phyloP scores from a whole-genome alignment of 1,139 yeast genomes.

The Hansenula sp. region DNA sequence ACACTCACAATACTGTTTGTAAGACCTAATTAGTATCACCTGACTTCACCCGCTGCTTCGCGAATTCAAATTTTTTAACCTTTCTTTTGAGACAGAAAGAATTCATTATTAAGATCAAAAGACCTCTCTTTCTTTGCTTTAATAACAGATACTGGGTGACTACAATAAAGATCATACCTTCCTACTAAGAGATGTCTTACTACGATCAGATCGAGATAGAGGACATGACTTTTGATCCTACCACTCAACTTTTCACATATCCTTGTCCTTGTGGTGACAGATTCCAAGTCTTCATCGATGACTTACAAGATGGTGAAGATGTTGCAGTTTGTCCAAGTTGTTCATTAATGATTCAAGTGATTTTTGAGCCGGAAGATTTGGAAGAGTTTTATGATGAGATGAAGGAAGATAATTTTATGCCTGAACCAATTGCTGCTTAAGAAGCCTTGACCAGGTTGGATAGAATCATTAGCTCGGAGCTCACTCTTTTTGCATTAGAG shows the following conservation, averaged over 20 bases:
- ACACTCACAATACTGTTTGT: too few species aligned
- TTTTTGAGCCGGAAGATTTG: slow-evolving; percentile 64
- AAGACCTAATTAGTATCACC: neutral
- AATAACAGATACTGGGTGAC: too few species aligned
- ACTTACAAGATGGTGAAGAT: slow-evolving; percentile 85
- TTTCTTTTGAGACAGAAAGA: slow-evolving; percentile 1
- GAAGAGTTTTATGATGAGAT: slow-evolving; percentile 37
- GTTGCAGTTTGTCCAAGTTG: slow-evolving; percentile 97
- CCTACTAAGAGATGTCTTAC: slow-evolving; percentile 36
- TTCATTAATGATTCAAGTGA: slow-evolving; percentile 87
- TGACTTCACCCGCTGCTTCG: neutral
- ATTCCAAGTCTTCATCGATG: slow-evolving; percentile 83
- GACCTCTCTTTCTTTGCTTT: neutral
- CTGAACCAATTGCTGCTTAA: slow-evolving; percentile 18
- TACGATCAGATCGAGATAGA: slow-evolving; percentile 97
- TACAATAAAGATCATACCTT: neutral
- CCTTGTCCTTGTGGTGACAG: slow-evolving; percentile 99
- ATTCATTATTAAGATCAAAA: neutral
- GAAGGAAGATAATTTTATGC: slow-evolving; percentile 7
- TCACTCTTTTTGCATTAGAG: too few species aligned
- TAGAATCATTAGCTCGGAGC: too few species aligned
- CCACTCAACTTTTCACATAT: slow-evolving; percentile 76
- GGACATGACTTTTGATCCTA: slow-evolving; percentile 88
- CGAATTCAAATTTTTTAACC: neutral
- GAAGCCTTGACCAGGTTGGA: too few species aligned